Base-by-base conservation (phyloP, 1,284 basidiomycete genomes). In the Malassezia japonica region DNA sequence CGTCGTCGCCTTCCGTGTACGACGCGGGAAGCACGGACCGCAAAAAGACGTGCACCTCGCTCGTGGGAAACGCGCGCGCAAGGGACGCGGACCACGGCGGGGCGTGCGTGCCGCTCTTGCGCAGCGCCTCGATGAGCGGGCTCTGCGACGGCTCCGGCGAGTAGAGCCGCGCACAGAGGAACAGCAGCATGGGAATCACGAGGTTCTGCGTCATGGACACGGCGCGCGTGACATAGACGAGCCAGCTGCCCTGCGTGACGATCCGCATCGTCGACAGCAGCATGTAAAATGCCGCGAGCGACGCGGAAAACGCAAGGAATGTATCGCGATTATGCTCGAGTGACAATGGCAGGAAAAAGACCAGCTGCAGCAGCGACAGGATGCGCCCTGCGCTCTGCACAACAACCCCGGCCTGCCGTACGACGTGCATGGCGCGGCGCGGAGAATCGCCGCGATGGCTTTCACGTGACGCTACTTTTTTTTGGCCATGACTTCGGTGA, bases 281-380 rank as follows among this genome's bases (percentile, higher is more conserved):
- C 40, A 63, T 55, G 46, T 70, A 70, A 48, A 70, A 70, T 9
- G 57, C 56, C 1, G 70, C 68, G n/a, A 72, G 49, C 9, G 65
- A 60, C 12, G 70, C 70, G 2, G 63, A 65, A n/a, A 69, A 59
- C 3, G 70, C 68, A 15, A 70, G 56, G 43, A 72, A 72, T 4
- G 65, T 65, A 42, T 72, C 68, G 31, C 62, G 59, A n/a, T 65
- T 65, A 1, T 65, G 66, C 53, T 72, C 70, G 46, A 72, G 63
- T 1, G 70, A 58, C 15, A 72, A 59, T 1, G 70, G 70, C 13
- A 72, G 60, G 43, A 67, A 72, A 40, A 67, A 59, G 49, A 72
- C 58, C n/a, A 70, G 60, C 55, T 72, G 70, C 9, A 70, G 48
- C 35, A 69, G 28, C 21, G 51, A 54, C 12, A 54, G 16, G 3